Conservation (phyloP, 805 yeast species). For the Debaryomyces prosopidis region DNA sequence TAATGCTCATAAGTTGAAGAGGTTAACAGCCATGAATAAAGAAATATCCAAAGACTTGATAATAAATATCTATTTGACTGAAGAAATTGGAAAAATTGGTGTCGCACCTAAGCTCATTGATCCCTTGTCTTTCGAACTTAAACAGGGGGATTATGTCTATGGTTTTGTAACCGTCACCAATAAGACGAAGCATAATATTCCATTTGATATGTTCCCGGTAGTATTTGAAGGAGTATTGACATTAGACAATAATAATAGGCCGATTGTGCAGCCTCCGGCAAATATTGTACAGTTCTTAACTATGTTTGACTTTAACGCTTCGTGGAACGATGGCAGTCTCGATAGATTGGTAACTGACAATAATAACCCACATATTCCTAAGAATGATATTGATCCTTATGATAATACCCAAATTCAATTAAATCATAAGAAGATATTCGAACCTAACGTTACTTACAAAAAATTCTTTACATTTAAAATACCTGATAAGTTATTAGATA, state of each 20-base stretch:
- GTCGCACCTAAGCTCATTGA: constrained; percentile 30
- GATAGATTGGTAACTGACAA: constrained; percentile 33
- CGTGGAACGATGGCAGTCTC: constrained; percentile 37
- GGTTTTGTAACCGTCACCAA: constrained; percentile 36
- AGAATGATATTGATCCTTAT: constrained; percentile 26
- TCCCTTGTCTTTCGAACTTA: constrained; percentile 30
- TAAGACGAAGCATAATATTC: constrained; percentile 24
- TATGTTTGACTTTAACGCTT: constrained; percentile 44
- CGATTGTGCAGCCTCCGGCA: constrained; percentile 16
- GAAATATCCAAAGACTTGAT: constrained; percentile 25
- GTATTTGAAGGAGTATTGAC: constrained; percentile 37
- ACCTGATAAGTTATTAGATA: constrained; percentile 38
- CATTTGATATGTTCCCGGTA: constrained; percentile 42
- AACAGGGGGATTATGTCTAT: constrained; percentile 37
- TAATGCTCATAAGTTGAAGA: constrained; percentile 33
- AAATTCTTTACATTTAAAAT: constrained; percentile 41
- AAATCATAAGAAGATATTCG: constrained; percentile 22
- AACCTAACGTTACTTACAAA: constrained; percentile 35
- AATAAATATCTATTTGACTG: constrained; percentile 33
- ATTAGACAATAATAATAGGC: constrained; percentile 21
- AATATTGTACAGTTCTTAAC: constrained; percentile 29
- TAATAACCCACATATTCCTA: constrained; percentile 26
- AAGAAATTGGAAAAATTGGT: constrained; percentile 33
- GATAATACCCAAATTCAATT: constrained; percentile 31
- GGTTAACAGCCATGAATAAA: constrained; percentile 29